Evolutionary conservation across 352 stramenopile genomes (phyloP), one percentile per base, ranked within the genome.

Genomic region (Pythium vanterpoolii): DNA sequence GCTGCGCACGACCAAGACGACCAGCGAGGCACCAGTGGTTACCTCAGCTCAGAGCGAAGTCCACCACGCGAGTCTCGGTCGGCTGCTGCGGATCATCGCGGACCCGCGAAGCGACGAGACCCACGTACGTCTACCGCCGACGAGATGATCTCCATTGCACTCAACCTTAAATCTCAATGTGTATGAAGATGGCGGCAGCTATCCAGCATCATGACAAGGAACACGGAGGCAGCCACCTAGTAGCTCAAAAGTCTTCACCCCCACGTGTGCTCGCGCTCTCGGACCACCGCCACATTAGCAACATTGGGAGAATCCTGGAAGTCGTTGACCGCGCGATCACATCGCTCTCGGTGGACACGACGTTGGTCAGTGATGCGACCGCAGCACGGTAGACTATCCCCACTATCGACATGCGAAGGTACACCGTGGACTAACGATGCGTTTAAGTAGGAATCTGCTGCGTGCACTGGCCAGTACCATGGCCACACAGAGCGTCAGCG

Each of bases 231-330:
- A 27, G 10, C 1, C 34, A 42, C 19, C 11, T 21, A 38, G 28
- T n/a, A n/a, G n/a, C n/a, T n/a, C n/a, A 16, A 42, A 28, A 18
- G 31, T 14, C 3, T 9, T 4, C 10, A 30, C 31, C 45, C 1
- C 11, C 24, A 18, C 56, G 43, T 5, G 39, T 48, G 34, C 46
- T 60, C 4, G 33, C 53, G 24, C 50, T 72, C 23, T 34, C 59
- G 28, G 83, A 92, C 53, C 79, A 92, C 68, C 86, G 83, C 45
- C 64, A 63, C 13, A 83, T 92, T 64, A 72, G 76, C 38, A 75
- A 73, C 56, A 24, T 89, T 16, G 70, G 81, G 51, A 59, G 40
- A 7, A 69, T 79, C 6, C 4, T 68, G 11, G 28, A 42, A 2
- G 40, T 52, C 7, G 43, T 62, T 16, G 51, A 71, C 30, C 47